Evolutionary conservation across 2,329 filamentous ascomycete species (phyloP).

Genomic region (Ophiocordyceps camponoti-floridani): DNA sequence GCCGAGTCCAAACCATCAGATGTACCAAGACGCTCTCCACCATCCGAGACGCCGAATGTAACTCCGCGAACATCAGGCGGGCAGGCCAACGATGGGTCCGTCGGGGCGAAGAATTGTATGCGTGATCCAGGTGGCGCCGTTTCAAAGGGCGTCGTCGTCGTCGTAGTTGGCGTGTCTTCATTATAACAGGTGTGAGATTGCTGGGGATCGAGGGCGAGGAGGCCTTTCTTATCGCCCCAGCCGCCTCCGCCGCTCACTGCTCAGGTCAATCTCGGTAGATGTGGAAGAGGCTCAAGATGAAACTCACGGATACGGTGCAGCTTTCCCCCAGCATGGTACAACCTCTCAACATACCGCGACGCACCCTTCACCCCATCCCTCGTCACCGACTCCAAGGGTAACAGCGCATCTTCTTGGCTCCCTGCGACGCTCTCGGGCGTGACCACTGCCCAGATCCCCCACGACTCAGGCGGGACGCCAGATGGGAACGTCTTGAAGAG

Average conservation of each 20-base stretch:
- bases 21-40: constrained; percentile 2
- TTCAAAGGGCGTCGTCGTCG: constrained; percentile 21
- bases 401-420: no score
- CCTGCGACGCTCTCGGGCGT: constrained; percentile 20
- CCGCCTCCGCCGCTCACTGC: constrained; percentile 64
- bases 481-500: constrained; percentile 25
- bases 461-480: constrained; percentile 20
- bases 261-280: constrained; percentile 5
- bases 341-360: constrained; percentile 11
- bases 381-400: background rate
- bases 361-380: constrained; percentile 8
- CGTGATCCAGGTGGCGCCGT: constrained; percentile 44
- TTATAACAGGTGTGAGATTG: constrained; percentile 23
- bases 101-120: constrained; percentile 44
- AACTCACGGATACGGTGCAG: constrained; percentile 21
- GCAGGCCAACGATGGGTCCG: constrained; percentile 7
- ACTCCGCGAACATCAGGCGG: constrained; percentile 4
- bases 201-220: constrained; percentile 63
- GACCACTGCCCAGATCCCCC: constrained; percentile 59
- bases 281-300: background rate
- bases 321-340: constrained; percentile 24
- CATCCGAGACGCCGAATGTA: constrained; percentile 16
- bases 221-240: constrained; percentile 65
- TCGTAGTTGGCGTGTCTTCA: constrained; percentile 25
- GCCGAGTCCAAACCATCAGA: background rate